These are phyloP conservation scores for Penicillium nordicum DNA, from an alignment of 2,329 filamentous ascomycete genomes.

Conservation along the genomic window DNA sequence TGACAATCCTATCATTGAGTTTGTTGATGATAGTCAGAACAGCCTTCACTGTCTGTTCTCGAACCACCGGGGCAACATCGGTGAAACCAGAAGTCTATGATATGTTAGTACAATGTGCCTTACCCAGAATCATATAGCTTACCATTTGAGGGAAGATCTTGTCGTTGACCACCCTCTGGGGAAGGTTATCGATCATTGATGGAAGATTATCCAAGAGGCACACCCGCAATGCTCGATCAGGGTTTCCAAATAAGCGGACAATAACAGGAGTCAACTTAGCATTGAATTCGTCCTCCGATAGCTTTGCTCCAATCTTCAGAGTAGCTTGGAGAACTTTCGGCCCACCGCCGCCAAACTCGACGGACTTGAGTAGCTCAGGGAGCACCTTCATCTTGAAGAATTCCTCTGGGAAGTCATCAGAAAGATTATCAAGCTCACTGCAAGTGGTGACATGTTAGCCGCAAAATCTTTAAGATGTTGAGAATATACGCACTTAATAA, in stretches of 20 bases:
- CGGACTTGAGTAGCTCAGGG: conserved; percentile 92
- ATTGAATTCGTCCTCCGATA: conserved; percentile 88
- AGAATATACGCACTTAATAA: conserved; percentile 62
- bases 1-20: conserved; percentile 86
- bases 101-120: conserved; percentile 1
- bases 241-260: conserved; percentile 81
- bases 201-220: conserved; percentile 86
- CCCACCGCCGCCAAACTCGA: conserved; percentile 96
- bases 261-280: conserved; percentile 78
- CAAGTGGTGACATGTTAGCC: conserved; percentile 22
- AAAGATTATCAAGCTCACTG: conserved; percentile 74
- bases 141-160: conserved; percentile 96
- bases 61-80: conserved; percentile 81
- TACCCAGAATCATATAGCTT: conserved; percentile 20
- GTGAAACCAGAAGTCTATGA: conserved; percentile 87
- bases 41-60: conserved; percentile 94
- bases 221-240: conserved; percentile 86
- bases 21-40: conserved; percentile 84
- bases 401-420: conserved; percentile 93
- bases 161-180: conserved; percentile 87
- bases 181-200: conserved; percentile 83
- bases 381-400: conserved; percentile 98
- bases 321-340: conserved; percentile 85
- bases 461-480: neutral
- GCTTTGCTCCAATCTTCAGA: conserved; percentile 83